Evolutionary conservation across 2,329 filamentous ascomycete species (phyloP).

Genomic region (Colletotrichum noveboracense): DNA sequence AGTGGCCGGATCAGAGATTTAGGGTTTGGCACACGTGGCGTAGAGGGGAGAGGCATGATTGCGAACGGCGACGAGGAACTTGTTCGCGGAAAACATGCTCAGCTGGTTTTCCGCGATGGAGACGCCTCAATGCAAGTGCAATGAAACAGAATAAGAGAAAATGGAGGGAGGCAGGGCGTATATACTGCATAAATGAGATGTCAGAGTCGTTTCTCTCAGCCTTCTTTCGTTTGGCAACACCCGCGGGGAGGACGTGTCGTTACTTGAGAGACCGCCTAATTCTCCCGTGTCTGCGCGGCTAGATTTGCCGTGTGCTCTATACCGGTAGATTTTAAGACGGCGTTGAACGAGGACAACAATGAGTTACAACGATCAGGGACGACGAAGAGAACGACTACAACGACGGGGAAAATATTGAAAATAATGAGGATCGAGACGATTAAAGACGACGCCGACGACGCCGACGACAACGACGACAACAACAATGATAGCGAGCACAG

Average conservation of each 20-base stretch:
- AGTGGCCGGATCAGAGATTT: constrained; percentile 55
- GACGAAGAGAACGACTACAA: neutral
- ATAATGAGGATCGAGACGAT: neutral
- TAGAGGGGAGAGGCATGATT: constrained; percentile 3
- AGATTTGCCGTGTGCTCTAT: neutral
- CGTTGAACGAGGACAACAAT: neutral
- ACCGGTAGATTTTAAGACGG: neutral
- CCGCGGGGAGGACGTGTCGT: neutral
- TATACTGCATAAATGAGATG: neutral
- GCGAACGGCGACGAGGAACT: constrained; percentile 32
- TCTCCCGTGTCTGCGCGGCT: neutral
- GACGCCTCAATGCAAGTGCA: constrained; percentile 39
- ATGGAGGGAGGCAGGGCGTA: neutral
- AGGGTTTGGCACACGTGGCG: constrained; percentile 42
- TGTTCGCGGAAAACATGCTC: constrained; percentile 53
- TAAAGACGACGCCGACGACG: neutral
- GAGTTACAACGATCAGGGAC: neutral
- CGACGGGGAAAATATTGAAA: no score
- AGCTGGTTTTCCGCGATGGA: constrained; percentile 53
- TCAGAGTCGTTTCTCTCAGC: neutral
- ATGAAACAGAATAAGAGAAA: neutral
- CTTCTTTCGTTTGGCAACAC: neutral
- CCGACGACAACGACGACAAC: neutral
- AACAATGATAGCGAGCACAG: neutral
- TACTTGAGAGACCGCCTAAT: neutral